A percentile compares a stretch with the other conserved stretches of the same genome.
phyloP scores from a whole-genome alignment of 208 protist species.

The Crithidia mellificae region DNA sequence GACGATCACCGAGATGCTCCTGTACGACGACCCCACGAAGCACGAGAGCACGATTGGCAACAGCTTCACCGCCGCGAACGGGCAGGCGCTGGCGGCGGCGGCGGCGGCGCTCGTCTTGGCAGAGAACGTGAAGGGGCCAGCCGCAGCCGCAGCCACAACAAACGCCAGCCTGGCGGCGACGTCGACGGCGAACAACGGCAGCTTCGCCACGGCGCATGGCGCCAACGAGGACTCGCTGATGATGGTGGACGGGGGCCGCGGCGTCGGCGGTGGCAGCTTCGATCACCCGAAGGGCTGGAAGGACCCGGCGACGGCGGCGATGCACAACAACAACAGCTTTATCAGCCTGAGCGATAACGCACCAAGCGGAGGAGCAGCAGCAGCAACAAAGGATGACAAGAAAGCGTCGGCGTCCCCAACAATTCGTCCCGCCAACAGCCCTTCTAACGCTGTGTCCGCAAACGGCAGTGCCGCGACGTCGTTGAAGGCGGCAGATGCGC shows the following conservation, averaged over 20 bases:
- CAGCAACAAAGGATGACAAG: no score
- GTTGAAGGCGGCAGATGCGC: no score
- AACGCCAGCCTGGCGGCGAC: conserved; percentile 14
- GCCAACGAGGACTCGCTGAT: not conserved
- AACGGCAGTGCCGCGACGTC: no score
- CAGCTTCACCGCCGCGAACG: conserved; percentile 22
- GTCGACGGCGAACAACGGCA: not conserved
- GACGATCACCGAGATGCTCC: conserved; percentile 25
- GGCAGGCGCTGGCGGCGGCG: conserved; percentile 18
- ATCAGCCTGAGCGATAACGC: not conserved
- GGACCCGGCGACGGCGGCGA: not conserved
- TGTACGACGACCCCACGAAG: conserved; percentile 22
- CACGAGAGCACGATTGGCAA: not conserved
- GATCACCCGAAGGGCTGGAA: not conserved
- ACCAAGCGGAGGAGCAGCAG: no score
- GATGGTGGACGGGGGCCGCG: not conserved
- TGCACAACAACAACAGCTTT: conserved; percentile 5
- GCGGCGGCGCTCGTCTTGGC: conserved; percentile 12
- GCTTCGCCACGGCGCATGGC: conserved; percentile 6
- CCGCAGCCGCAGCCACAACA: not conserved
- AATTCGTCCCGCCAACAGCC: not conserved
- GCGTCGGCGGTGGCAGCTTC: conserved; percentile 8
- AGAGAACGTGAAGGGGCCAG: conserved; percentile 3
- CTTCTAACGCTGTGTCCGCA: no score
- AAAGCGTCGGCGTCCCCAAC: not conserved